Percentiles rank a stretch among this genome's conserved stretches.
Conservation (phyloP, 2,329 filamentous ascomycete species). For the Botryotinia convoluta region DNA sequence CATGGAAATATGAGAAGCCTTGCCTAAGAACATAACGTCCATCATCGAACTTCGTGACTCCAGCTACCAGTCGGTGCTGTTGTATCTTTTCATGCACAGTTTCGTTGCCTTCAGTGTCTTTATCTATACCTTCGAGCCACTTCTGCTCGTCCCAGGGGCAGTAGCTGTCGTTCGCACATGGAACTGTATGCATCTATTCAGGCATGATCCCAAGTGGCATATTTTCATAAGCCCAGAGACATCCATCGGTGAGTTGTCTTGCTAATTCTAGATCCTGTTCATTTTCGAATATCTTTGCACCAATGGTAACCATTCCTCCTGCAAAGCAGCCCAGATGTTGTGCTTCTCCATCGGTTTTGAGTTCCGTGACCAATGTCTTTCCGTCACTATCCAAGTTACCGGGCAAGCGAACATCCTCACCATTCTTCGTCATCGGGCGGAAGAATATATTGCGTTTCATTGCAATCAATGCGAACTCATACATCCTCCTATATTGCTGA, state of each 20-base stretch:
- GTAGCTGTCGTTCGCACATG: constrained; percentile 21
- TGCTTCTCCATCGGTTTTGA: constrained; percentile 40
- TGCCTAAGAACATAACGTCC: constrained; percentile 23
- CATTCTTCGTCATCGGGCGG: constrained; percentile 42
- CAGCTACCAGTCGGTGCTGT: constrained; percentile 20
- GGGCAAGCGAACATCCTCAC: constrained; percentile 46
- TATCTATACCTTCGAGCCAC: constrained; percentile 17
- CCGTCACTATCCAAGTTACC: constrained; percentile 41
- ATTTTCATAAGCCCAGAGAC: constrained; percentile 58
- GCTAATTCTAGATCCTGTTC: constrained; percentile 54
- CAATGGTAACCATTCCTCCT: constrained; percentile 68
- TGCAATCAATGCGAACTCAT: constrained; percentile 44
- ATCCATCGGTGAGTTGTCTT: constrained; percentile 58
- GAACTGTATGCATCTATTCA: constrained; percentile 48
- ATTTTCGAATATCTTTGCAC: constrained; percentile 57
- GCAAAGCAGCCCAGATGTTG: constrained; percentile 71
- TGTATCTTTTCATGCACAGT: constrained; percentile 18
- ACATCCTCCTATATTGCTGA: constrained; percentile 38
- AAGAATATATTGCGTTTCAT: constrained; percentile 47
- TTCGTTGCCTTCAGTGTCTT: constrained; percentile 16
- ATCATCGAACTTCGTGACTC: constrained; percentile 21
- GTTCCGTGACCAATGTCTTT: constrained; percentile 15
- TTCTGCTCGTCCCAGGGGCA: constrained; percentile 31
- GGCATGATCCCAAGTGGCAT: constrained; percentile 61
- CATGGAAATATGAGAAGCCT: constrained; percentile 23